Conservation (phyloP, 2,329 filamentous ascomycete species). For the Diaporthe destruens region DNA sequence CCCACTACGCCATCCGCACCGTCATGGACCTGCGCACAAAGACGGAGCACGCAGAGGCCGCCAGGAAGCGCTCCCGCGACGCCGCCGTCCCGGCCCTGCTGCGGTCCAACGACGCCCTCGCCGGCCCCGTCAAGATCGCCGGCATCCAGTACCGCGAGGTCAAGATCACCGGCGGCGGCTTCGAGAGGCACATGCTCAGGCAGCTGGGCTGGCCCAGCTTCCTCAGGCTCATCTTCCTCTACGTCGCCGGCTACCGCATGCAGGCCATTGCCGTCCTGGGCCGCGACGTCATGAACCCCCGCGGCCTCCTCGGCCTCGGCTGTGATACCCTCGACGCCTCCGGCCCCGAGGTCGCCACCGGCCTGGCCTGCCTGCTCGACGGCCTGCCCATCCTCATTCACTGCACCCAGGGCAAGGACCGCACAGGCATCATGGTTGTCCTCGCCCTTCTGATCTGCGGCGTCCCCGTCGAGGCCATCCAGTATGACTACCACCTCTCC, state of each 20-base stretch:
- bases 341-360: slow-evolving; percentile 67
- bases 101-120: slow-evolving; percentile 63
- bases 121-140: slow-evolving; percentile 71
- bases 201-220: slow-evolving; percentile 77
- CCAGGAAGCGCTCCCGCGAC: slow-evolving; percentile 68
- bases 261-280: slow-evolving; percentile 78
- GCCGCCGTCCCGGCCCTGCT: slow-evolving; percentile 57
- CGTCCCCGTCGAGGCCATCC: slow-evolving; percentile 70
- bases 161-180: slow-evolving; percentile 79
- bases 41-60: slow-evolving; percentile 80
- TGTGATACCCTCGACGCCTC: slow-evolving; percentile 78
- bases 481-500: slow-evolving; percentile 79
- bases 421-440: slow-evolving; percentile 79
- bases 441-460: slow-evolving; percentile 75
- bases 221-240: slow-evolving; percentile 72
- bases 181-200: slow-evolving; percentile 76
- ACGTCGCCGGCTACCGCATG: slow-evolving; percentile 74
- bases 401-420: slow-evolving; percentile 91
- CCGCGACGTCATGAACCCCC: slow-evolving; percentile 76
- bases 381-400: slow-evolving; percentile 77
- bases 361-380: slow-evolving; percentile 42
- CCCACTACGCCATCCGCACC: slow-evolving; percentile 74
- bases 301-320: slow-evolving; percentile 78
- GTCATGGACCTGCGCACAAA: slow-evolving; percentile 85
- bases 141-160: slow-evolving; percentile 75